A percentile compares a stretch with the other conserved stretches of the same genome.
phyloP scores from a whole-genome alignment of 805 yeast genomes.

The Lipomyces starkeyi region DNA sequence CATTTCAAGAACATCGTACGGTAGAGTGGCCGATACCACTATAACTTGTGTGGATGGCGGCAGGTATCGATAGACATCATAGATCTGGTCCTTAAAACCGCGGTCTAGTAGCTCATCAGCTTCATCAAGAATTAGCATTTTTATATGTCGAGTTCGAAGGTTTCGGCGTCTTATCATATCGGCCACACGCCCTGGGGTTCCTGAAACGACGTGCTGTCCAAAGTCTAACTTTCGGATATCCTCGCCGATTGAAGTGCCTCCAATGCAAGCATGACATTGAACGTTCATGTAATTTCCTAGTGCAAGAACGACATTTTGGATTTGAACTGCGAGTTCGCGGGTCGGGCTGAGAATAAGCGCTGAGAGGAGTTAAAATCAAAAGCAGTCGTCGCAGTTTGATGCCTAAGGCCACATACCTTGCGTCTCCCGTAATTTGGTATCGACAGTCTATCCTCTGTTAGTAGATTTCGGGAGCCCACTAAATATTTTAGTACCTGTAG shows the following conservation, averaged over 20 bases:
- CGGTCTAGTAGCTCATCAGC: conserved; percentile 95
- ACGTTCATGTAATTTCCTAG: conserved; percentile 90
- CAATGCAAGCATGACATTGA: conserved; percentile 94
- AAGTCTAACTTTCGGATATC: conserved; percentile 83
- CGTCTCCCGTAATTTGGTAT: conserved; percentile 38
- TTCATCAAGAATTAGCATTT: conserved; percentile 96
- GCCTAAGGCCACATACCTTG: conserved; percentile 26
- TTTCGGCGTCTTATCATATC: conserved; percentile 93
- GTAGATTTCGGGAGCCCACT: not conserved
- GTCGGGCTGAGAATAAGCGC: conserved; percentile 96
- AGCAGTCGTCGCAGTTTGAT: not conserved
- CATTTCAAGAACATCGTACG: conserved; percentile 86
- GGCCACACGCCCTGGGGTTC: conserved; percentile 97
- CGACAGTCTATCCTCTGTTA: conserved; percentile 27
- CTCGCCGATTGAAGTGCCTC: conserved; percentile 90
- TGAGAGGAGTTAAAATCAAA: conserved; percentile 57
- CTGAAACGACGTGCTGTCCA: conserved; percentile 93
- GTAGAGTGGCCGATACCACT: conserved; percentile 92
- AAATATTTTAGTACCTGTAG: conserved; percentile 47
- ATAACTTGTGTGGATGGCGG: conserved; percentile 94
- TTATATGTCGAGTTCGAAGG: conserved; percentile 80
- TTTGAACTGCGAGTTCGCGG: conserved; percentile 95
- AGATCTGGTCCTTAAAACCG: conserved; percentile 95
- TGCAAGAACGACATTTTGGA: conserved; percentile 88
- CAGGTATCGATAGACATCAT: conserved; percentile 86